Evolutionary conservation across 1,284 basidiomycete species (phyloP).

Genomic region (Cerioporus squamosus): DNA sequence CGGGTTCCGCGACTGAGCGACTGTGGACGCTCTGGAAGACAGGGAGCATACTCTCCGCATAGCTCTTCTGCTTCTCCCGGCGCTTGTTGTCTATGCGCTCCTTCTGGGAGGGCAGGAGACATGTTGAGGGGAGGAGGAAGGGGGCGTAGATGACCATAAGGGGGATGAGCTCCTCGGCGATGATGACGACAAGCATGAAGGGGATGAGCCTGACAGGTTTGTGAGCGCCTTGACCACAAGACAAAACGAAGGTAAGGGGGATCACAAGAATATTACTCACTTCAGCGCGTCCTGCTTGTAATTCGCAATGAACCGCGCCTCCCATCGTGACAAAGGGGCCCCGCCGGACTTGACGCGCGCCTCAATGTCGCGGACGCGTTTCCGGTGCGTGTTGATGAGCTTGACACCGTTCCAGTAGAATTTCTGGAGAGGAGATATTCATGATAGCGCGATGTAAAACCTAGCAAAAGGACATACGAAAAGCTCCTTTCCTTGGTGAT

Average conservation of each 20-base stretch:
- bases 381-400: slow-evolving; percentile 64
- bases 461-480: slow-evolving; percentile 49
- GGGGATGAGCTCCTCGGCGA: slow-evolving; percentile 84
- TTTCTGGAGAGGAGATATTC: slow-evolving; percentile 54
- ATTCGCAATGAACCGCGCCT: slow-evolving; percentile 67
- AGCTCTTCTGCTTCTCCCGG: slow-evolving; percentile 51
- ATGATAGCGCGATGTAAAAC: not conserved
- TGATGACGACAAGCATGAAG: slow-evolving; percentile 75
- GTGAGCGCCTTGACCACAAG: not conserved
- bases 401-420: slow-evolving; percentile 79
- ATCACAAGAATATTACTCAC: slow-evolving; percentile 42
- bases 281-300: slow-evolving; percentile 70
- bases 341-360: slow-evolving; percentile 60
- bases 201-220: slow-evolving; percentile 70
- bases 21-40: slow-evolving; percentile 35
- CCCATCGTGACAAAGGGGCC: slow-evolving; percentile 60
- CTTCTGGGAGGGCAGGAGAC: slow-evolving; percentile 83
- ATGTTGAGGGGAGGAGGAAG: slow-evolving; percentile 84
- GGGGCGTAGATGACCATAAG: slow-evolving; percentile 88
- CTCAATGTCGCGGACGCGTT: slow-evolving; percentile 55
- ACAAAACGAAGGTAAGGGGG: too few species aligned
- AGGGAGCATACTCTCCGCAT: slow-evolving; percentile 39
- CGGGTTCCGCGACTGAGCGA: slow-evolving; percentile 40
- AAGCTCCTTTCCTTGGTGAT: slow-evolving; percentile 71
- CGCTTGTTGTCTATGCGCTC: slow-evolving; percentile 69